phyloP scores from a whole-genome alignment of 495 filamentous ascomycete species.

The Aeminium ludgeri region DNA sequence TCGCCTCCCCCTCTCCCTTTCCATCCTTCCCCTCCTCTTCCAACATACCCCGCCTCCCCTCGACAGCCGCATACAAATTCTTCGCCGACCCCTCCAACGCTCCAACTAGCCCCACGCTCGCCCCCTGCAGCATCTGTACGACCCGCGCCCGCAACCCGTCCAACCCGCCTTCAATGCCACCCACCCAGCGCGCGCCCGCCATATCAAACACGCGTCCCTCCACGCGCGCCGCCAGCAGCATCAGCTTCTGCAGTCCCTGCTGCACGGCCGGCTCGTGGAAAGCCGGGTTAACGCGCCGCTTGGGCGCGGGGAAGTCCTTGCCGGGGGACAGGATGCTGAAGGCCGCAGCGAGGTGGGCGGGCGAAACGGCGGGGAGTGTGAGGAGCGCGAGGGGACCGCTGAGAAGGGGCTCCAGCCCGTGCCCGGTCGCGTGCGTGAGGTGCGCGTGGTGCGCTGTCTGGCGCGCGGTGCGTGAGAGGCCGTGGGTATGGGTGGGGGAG shows the following conservation, averaged over 20 bases:
- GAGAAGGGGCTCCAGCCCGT: slow-evolving; percentile 57
- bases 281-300: slow-evolving; percentile 52
- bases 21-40: slow-evolving; percentile 49
- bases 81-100: slow-evolving; percentile 58
- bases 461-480: slow-evolving; percentile 55
- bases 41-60: slow-evolving; percentile 57
- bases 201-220: slow-evolving; percentile 69
- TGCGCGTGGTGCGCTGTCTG: slow-evolving; percentile 34
- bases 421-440: slow-evolving; percentile 10
- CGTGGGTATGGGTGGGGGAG: slow-evolving; percentile 45
- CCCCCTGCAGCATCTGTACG: slow-evolving; percentile 55
- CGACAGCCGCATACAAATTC: slow-evolving; percentile 69
- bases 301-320: slow-evolving; percentile 58
- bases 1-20: slow-evolving; percentile 1
- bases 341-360: slow-evolving; percentile 61
- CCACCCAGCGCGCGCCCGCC: slow-evolving; percentile 66
- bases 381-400: slow-evolving; percentile 63
- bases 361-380: slow-evolving; percentile 67
- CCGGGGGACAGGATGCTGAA: slow-evolving; percentile 59
- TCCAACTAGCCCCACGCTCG: slow-evolving; percentile 54
- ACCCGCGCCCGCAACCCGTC: slow-evolving; percentile 70
- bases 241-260: slow-evolving; percentile 65
- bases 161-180: slow-evolving; percentile 64
- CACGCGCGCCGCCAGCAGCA: slow-evolving; percentile 70
- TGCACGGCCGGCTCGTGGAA: slow-evolving; percentile 66